Conservation (phyloP, 306 rosid genomes). For the Vigna trinervia region DNA sequence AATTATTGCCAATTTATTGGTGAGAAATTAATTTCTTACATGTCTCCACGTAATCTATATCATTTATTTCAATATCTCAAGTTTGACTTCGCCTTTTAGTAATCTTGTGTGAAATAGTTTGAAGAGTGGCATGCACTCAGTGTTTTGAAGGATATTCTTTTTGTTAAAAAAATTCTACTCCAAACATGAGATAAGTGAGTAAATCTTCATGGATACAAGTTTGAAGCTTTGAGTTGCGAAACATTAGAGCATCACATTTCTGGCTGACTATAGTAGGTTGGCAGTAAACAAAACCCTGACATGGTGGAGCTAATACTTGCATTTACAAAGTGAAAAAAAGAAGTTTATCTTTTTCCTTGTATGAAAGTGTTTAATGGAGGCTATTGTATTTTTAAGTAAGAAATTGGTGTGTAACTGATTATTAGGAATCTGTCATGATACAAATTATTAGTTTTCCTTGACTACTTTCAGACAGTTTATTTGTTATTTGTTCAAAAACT, state of each 20-base stretch:
- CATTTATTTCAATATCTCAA: constrained; percentile 2
- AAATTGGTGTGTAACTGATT: constrained; percentile 11
- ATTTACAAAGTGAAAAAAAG: neutral
- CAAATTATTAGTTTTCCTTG: constrained; percentile 32
- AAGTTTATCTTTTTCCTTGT: constrained; percentile 19
- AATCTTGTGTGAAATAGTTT: neutral
- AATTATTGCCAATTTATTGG: neutral
- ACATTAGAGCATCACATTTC: neutral
- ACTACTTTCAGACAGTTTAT: neutral
- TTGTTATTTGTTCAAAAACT: neutral
- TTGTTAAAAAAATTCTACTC: neutral
- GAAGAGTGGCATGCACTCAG: constrained; percentile 22
- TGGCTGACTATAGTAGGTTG: neutral
- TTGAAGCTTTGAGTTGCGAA: constrained; percentile 18
- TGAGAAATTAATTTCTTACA: constrained; percentile 34
- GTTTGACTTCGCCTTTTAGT: constrained; percentile 1
- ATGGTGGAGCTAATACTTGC: neutral
- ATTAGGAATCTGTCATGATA: constrained; percentile 22
- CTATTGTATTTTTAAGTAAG: neutral
- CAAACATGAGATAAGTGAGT: neutral
- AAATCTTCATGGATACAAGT: constrained; percentile 12
- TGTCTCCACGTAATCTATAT: constrained; percentile 8
- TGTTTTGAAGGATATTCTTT: neutral
- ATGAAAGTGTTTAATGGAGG: neutral
- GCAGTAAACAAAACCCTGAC: too few species aligned